These are phyloP conservation scores for Massospora cicadina DNA, from an alignment of 371 early-diverging fungal genomes.

Conservation along the genomic window DNA sequence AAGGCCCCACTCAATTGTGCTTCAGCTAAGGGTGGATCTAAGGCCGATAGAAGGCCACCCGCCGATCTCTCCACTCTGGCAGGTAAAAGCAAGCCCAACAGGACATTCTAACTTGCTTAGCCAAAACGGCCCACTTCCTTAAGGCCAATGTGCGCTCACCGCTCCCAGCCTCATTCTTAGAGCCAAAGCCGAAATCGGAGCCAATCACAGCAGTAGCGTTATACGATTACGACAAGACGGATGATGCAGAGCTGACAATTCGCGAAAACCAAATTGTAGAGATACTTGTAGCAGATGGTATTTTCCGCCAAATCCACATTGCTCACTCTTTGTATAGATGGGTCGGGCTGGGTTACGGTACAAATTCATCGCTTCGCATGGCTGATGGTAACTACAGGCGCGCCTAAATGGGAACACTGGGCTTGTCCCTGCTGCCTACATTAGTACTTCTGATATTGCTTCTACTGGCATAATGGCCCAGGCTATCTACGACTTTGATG, in stretches of 20 bases:
- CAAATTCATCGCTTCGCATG: neutral
- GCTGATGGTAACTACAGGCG: constrained; percentile 7
- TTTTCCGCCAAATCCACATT: neutral
- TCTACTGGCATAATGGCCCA: constrained; percentile 24
- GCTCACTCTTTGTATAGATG: constrained; percentile 20
- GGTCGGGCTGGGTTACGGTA: constrained; percentile 65
- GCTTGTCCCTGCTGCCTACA: constrained; percentile 48
- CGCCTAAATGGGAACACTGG: constrained; percentile 28
- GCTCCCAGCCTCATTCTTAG: neutral
- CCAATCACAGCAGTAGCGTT: neutral
- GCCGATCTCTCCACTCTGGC: constrained; percentile 11
- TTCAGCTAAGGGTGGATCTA: constrained; percentile 31
- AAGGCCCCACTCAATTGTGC: constrained; percentile 63
- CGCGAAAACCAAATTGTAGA: neutral
- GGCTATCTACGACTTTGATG: constrained; percentile 53
- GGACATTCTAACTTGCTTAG: constrained; percentile 12
- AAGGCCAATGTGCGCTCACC: constrained; percentile 3
- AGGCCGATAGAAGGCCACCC: constrained; percentile 23
- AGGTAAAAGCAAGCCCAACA: constrained; percentile 12
- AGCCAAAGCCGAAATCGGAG: neutral
- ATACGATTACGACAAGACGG: constrained; percentile 6
- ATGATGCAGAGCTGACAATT: constrained; percentile 1
- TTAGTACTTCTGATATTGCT: constrained; percentile 13
- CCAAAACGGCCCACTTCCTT: constrained; percentile 16
- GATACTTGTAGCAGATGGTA: constrained; percentile 4